These are phyloP conservation scores for Rhytidhysteron rufulum DNA, from an alignment of 2,329 filamentous ascomycete genomes.

Conservation along the genomic window DNA sequence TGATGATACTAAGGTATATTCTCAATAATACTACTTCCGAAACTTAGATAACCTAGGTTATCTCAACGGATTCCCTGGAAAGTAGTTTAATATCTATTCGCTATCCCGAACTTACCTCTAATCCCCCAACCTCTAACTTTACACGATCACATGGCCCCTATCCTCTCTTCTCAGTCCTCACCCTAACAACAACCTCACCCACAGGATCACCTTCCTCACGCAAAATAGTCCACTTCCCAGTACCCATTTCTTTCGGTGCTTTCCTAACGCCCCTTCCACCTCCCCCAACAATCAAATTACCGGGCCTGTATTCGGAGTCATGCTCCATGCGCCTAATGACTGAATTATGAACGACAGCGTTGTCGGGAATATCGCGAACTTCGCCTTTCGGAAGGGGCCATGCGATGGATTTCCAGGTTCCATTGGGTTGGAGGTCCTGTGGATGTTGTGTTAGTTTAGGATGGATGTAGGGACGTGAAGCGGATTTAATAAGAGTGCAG, in stretches of 20 bases:
- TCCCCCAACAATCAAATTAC: conserved; percentile 75
- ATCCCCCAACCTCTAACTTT: neutral
- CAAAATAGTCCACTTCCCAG: conserved; percentile 67
- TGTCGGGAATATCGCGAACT: conserved; percentile 68
- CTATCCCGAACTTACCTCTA: neutral
- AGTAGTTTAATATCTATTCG: neutral
- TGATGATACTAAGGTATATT: no score
- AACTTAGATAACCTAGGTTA: no score
- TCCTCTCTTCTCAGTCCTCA: conserved; percentile 17
- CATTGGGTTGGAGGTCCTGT: conserved; percentile 68
- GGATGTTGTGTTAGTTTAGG: no score
- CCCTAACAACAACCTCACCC: conserved; percentile 62
- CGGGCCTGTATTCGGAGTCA: conserved; percentile 65
- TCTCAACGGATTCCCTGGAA: neutral
- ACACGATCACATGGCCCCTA: neutral
- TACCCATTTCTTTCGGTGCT: conserved; percentile 61
- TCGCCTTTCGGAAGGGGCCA: conserved; percentile 79
- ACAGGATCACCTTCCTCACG: conserved; percentile 64
- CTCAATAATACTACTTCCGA: no score
- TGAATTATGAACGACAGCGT: conserved; percentile 68
- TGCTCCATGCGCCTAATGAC: conserved; percentile 68
- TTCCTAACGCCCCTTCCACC: conserved; percentile 65
- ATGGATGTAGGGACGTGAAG: no score
- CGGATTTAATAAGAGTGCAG: no score
- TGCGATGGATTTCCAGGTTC: conserved; percentile 73